Evolutionary conservation across 1,284 basidiomycete species (phyloP).

Genomic region (Ceratobasidium theobromae): DNA sequence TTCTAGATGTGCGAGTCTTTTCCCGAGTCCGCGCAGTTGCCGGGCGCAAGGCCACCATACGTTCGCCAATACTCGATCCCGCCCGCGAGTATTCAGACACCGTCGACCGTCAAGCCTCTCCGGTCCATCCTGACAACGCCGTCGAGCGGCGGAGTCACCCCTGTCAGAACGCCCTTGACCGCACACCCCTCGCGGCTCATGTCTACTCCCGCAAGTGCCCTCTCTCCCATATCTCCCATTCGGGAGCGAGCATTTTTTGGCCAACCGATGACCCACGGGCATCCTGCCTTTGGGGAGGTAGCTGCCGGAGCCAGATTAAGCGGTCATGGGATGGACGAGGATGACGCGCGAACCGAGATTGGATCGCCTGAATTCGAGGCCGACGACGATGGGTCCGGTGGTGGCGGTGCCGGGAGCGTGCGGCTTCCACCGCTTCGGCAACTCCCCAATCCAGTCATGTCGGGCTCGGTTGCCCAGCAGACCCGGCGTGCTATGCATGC

Average conservation of each 20-base stretch:
- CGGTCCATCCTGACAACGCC: slow-evolving; percentile 2
- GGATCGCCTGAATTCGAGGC: slow-evolving; percentile 36
- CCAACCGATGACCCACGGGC: slow-evolving; percentile 20
- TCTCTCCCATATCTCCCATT: slow-evolving; percentile 16
- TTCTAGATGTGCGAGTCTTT: slow-evolving; percentile 2
- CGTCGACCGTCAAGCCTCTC: not conserved
- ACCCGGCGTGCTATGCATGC: not conserved
- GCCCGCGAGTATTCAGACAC: not conserved
- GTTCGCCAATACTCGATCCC: not conserved
- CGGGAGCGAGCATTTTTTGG: slow-evolving; percentile 4
- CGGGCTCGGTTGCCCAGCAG: not conserved
- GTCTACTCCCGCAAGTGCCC: slow-evolving; percentile 14
- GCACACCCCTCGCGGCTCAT: not conserved
- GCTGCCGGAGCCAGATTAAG: not conserved
- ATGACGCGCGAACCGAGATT: slow-evolving; percentile 6
- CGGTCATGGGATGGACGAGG: not conserved
- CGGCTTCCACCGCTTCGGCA: not conserved
- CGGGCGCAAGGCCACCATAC: not conserved
- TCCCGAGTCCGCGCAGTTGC: not conserved
- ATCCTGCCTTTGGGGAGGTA: not conserved
- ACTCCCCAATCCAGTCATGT: not conserved
- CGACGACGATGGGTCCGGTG: not conserved
- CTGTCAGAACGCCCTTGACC: not conserved
- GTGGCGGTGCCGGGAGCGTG: not conserved
- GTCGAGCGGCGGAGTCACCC: not conserved